Evolutionary conservation across 1,284 basidiomycete species (phyloP), one percentile per base, ranked within the genome.

Genomic region (Trichosporon asahii): DNA sequence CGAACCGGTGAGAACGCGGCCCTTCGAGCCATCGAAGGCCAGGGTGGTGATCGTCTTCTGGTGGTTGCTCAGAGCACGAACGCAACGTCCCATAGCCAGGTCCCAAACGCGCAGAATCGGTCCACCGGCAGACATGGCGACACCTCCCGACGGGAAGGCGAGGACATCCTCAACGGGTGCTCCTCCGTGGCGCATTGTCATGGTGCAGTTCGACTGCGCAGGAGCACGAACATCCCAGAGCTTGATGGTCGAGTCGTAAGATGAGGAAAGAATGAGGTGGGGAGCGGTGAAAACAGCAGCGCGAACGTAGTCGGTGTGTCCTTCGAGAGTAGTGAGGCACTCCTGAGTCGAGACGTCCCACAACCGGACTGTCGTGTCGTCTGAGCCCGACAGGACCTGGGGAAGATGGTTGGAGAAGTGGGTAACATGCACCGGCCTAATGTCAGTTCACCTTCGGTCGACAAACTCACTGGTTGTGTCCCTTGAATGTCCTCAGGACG

Each of bases 31-130:
- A 78, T 94, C 90, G 82, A 95, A 94, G 4, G 92, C 86, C 29
- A 98, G 86, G 25, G 91, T 88, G 0, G 96, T 99, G 71, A 99
- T 90, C 0, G 95, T 96, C 85, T 99, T 99, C 84, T 98, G 96
- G 82, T 99, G 97, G 84, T 99, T 99, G 37, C 92, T 94, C 72
- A 98, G 82, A 7, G 95, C 95, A 61, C 91, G 88, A 2, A 91
- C 87, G 82, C 94, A 97, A 68, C 91, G 88, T 6, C 95, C 93
- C 53, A 94, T 93, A 37, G 96, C 90, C 46, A 99, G 85, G 81
- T 99, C 97, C 96, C 97, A 99, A 0, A 94, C 89, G 40, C 94
- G 90, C 70, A 99, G 85, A 70, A 98, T 94, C 1, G 97, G 94
- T 0, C 97, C 97, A 14, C 95, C 91, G 1, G 92, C 89, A 4